Percentiles rank a stretch among this genome's conserved stretches.
phyloP scores from a whole-genome alignment of 2,329 filamentous ascomycete genomes.

The Colletotrichum acutatum region DNA sequence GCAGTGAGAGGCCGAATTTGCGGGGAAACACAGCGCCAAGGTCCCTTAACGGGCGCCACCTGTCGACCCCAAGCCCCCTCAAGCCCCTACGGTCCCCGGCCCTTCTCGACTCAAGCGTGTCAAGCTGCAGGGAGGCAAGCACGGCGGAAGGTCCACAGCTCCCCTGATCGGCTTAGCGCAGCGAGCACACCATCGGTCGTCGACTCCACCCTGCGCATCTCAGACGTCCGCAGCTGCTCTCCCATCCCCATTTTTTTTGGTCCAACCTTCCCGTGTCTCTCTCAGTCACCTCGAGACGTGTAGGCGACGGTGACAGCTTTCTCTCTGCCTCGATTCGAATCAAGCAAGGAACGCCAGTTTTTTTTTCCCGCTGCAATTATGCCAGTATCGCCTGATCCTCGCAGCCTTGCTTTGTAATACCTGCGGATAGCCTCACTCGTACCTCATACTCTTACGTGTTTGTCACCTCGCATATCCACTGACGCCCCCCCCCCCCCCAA shows the following conservation, averaged over 20 bases:
- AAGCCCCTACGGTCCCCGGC: too few species aligned
- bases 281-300: too few species aligned
- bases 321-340: too few species aligned
- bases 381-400: constrained; percentile 5
- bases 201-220: constrained; percentile 17
- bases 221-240: constrained; percentile 7
- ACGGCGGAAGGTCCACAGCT: constrained; percentile 3
- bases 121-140: constrained; percentile 2
- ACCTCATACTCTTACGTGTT: not conserved
- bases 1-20: constrained; percentile 14
- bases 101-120: not conserved
- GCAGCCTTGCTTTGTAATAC: constrained; percentile 25
- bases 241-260: constrained; percentile 21
- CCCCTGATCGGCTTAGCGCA: constrained; percentile 11
- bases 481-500: too few species aligned
- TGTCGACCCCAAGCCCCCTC: not conserved
- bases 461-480: not conserved
- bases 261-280: not conserved
- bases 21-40: constrained; percentile 30
- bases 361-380: not conserved
- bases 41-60: constrained; percentile 5
- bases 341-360: too few species aligned
- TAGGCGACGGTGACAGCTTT: too few species aligned
- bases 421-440: not conserved
- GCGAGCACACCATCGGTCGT: constrained; percentile 31